Base-by-base conservation (phyloP, 129 eudicot species). In the Arctium minus region DNA sequence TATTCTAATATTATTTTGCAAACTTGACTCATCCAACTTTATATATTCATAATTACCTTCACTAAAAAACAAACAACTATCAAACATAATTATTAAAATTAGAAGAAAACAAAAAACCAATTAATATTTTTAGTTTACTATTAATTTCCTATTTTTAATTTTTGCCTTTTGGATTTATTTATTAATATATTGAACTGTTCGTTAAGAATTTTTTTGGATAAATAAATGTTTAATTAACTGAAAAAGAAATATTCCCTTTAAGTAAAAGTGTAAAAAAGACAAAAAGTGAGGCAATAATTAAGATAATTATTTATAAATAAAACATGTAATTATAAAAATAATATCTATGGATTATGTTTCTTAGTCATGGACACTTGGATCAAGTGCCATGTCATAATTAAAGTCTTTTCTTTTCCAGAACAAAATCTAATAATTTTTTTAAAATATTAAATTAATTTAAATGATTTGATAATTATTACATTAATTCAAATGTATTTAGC, bases 311-410 rank as follows among this genome's bases (percentile, higher is more conserved):
- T 29, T 22, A 18, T 62, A 29, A 8, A 6, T 67, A 82, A 40
- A 84, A 32, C 38, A 72, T 78, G 42, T 70, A 73, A 72, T 33
- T 76, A 35, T 68, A 75, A 69, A 44, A 70, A 10, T 83, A 76
- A 1, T 69, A 29, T 18, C 18, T 78, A 62, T 79, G 65, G 83
- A 44, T 73, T 73, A 73, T 84, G 87, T 79, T 73, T 72, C 86
- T 18, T 84, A 42, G 79, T 84, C 74, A 56, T 84, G 70, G 83
- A 84, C 87, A 78, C 62, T 67, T 62, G 83, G 87, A 78, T 78
- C 36, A 84, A 33, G 75, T 72, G 70, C 48, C 64, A 13, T 40
- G 39, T 67, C 76, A 56, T 31, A 3, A 42, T 80, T 80, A 13
- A 78, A 79, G 75, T 39, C 31, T 40, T 27, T 62, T 42, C 68